These are phyloP conservation scores for Dipteronia sinensis DNA, from an alignment of 345 rosid species.

Conservation along the genomic window DNA sequence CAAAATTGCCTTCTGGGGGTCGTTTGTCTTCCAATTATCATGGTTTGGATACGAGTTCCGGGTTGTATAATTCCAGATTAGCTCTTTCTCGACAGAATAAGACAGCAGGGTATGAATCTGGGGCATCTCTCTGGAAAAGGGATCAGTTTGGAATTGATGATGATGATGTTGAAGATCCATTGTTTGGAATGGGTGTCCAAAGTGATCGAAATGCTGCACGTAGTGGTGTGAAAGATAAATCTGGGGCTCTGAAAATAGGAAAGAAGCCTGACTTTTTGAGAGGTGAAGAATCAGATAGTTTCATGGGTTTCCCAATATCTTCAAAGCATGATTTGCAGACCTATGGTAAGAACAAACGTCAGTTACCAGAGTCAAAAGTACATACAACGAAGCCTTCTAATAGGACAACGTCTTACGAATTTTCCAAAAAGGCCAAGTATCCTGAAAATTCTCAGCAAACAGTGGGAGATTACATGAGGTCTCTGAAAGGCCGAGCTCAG, in stretches of 20 bases:
- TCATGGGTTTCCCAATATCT: constrained; percentile 56
- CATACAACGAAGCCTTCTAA: constrained; percentile 36
- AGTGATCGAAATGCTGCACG: constrained; percentile 42
- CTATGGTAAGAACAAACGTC: constrained; percentile 44
- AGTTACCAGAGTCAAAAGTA: constrained; percentile 35
- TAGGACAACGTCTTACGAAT: constrained; percentile 37
- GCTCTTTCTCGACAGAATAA: constrained; percentile 44
- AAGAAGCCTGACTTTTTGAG: constrained; percentile 53
- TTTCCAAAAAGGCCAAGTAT: constrained; percentile 44
- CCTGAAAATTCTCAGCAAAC: constrained; percentile 44
- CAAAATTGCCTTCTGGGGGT: constrained; percentile 42
- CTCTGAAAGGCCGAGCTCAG: constrained; percentile 44
- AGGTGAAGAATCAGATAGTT: constrained; percentile 54
- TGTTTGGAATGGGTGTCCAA: constrained; percentile 60
- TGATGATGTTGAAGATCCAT: constrained; percentile 56
- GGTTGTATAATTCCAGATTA: constrained; percentile 39
- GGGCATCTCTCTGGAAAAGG: constrained; percentile 44
- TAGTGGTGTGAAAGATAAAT: constrained; percentile 36
- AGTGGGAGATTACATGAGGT: constrained; percentile 60
- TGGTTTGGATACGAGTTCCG: constrained; percentile 53
- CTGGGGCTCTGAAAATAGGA: constrained; percentile 49
- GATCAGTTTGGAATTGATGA: constrained; percentile 50
- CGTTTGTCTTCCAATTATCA: constrained; percentile 46
- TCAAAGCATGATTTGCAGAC: constrained; percentile 51
- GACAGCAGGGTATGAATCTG: constrained; percentile 46